Evolutionary conservation across 441 rosid species (phyloP), one percentile per base, ranked within the genome.

Genomic region (Monsonia emarginata): DNA sequence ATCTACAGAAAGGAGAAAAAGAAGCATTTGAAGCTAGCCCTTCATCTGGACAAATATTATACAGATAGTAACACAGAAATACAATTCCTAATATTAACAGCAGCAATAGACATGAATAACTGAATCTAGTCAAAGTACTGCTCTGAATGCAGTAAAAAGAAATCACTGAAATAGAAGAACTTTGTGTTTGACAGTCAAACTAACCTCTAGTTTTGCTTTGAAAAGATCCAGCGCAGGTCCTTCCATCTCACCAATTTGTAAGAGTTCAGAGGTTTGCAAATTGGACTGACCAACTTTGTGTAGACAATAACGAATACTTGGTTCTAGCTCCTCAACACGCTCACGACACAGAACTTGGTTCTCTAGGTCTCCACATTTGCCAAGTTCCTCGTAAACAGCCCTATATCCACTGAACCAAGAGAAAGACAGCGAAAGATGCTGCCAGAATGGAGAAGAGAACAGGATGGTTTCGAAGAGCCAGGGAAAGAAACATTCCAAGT

Each of bases 251-350:
- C 91, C 94, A 77, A 95, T 88, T 66, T 91, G 87, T 74, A 89
- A 68, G 65, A 95, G 90, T 64, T 89, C 96, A 70, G 97, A 88
- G 56, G 95, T 80, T 70, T 88, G 84, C 69, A 95, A 77, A 81
- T 95, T 88, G 60, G 99, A 86, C 72, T 76, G 84, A 40, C 99
- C 98, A 77, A 95, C 85, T 83, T 95, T 89, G 82, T 88, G 98
- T 48, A 88, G 77, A 83, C 99, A 95, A 78, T 91, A 91, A 56
- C 89, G 83, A 65, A 91, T 84, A 75, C 93, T 89, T 10, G 99
- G 97, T 75, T 89, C 99, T 74, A 95, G 88, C 84, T 95, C 98
- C 84, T 87, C 99, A 84, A 91, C 96, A 16, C 89, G 97, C 74
- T 85, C 96, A 74, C 85, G 96, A 48, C 98, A 95, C 80, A 95